Conservation (phyloP, 2,329 filamentous ascomycete species). For the Lizonia empirigonia region DNA sequence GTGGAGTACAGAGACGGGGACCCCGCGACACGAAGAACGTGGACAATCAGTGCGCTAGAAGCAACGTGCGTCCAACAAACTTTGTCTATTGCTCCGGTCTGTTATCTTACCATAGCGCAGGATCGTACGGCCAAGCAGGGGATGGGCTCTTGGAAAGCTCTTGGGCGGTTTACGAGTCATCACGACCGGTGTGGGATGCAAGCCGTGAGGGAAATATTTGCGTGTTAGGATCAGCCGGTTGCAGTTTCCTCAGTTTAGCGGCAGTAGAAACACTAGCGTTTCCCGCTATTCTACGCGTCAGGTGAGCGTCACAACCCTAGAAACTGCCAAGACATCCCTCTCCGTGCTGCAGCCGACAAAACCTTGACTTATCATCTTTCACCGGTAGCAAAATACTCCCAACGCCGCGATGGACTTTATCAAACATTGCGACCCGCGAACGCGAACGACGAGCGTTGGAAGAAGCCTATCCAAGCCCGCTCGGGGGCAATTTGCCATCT, state of each 20-base stretch:
- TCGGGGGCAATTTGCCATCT: conserved; percentile 35
- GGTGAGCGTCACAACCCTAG: conserved; percentile 11
- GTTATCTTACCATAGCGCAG: conserved; percentile 5
- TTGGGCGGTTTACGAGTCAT: conserved; percentile 13
- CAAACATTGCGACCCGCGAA: conserved; percentile 9
- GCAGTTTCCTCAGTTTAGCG: conserved; percentile 6
- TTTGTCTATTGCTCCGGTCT: conserved; percentile 1
- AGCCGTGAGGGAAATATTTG: background rate
- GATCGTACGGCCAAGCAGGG: conserved; percentile 1
- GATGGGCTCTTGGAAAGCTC: conserved; percentile 1
- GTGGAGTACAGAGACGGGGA: conserved; percentile 3
- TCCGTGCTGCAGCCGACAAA: conserved; percentile 6
- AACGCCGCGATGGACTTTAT: background rate
- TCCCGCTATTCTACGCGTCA: conserved; percentile 8
- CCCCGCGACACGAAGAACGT: conserved; percentile 1
- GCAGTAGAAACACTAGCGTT: conserved; percentile 3
- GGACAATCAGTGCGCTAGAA: conserved; percentile 2
- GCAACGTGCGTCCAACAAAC: background rate
- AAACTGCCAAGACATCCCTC: conserved; percentile 11
- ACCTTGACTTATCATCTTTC: background rate
- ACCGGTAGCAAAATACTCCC: conserved; percentile 11
- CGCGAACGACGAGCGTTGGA: conserved; percentile 29
- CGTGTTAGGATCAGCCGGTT: background rate
- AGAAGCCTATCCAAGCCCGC: conserved; percentile 41
- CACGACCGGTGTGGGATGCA: conserved; percentile 13